Evolutionary conservation across 2,329 filamentous ascomycete genomes (phyloP).

Genomic region (Fusarium poae): DNA sequence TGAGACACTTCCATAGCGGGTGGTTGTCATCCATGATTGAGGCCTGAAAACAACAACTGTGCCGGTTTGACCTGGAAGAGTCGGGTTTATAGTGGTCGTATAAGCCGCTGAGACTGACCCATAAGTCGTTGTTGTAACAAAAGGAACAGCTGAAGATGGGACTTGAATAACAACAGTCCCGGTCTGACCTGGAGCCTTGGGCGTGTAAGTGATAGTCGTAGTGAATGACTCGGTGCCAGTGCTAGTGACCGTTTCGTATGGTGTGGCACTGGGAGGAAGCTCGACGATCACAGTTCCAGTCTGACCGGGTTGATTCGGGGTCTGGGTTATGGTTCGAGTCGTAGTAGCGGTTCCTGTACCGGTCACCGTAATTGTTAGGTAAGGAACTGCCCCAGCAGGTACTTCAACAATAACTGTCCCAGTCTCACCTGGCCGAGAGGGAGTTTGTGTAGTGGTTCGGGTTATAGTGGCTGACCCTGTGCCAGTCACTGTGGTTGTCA

Average conservation of each 20-base stretch:
- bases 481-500: not conserved
- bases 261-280: not conserved
- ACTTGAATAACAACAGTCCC: conserved; percentile 3
- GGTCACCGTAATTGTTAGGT: not conserved
- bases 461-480: not conserved
- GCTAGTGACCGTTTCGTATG: conserved; percentile 2
- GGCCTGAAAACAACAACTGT: not conserved
- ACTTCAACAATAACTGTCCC: not conserved
- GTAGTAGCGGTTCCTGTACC: not conserved
- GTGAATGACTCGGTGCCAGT: not conserved
- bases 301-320: not conserved
- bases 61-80: not conserved
- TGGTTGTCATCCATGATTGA: not conserved
- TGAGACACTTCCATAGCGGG: conserved; percentile 9
- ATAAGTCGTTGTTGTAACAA: conserved; percentile 12
- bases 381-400: not conserved
- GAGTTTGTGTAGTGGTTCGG: not conserved
- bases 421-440: not conserved
- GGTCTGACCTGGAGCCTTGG: not conserved
- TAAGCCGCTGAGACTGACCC: not conserved
- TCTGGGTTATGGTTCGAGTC: not conserved
- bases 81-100: not conserved
- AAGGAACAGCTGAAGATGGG: not conserved
- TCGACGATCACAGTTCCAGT: conserved; percentile 1
- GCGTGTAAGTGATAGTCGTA: not conserved